Evolutionary conservation across 2,329 filamentous ascomycete species (phyloP), one percentile per base, ranked within the genome.

Genomic region (Cytospora piceae): DNA sequence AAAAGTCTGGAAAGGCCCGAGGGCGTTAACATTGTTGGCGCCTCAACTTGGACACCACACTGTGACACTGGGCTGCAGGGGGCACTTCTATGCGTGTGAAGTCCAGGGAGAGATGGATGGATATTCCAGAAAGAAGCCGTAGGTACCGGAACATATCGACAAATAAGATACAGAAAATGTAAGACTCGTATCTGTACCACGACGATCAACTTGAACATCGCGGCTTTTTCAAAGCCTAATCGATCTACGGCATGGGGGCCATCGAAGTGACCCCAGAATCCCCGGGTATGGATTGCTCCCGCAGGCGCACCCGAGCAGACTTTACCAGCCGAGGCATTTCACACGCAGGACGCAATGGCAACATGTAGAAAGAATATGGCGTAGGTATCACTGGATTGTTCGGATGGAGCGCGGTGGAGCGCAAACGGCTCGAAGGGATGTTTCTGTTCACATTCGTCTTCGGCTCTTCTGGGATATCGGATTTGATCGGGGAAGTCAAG

Each of bases 181-280:
- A 72, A 80, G 84, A 81, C 85, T 84, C 83, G 85, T 87, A 88
- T 88, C 85, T 88, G 85, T 88, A 85, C 85, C 80, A 80, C 84
- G 79, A 78, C 79, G 80, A 77, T 77, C 72, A 72, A 74, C 84
- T 87, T 77, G 76, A 77, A 74, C 78, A 80, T 79, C 81, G 85
- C 83, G 76, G 85, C 84, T 87, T 87, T 86, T 85, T 82, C 78
- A 81, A 83, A 82, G 84, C 80, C 83, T 81, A 49, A 67, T 85
- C 74, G 74, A 85, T 87, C 81, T 87, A 78, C 85, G 85, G 85
- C 85, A 79, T 70, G 82, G 79, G 80, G 78, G 74, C 84, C 83
- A 85, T 86, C 84, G 71, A 73, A 68, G 83, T 83, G 85, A 82
- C 75, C 79, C 78, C 82, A 83, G 81, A 81, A 79, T 84, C 80